A percentile compares a stretch with the other conserved stretches of the same genome.
phyloP scores from a whole-genome alignment of 176 grass and related monocot species.

The Paspalum vaginatum region DNA sequence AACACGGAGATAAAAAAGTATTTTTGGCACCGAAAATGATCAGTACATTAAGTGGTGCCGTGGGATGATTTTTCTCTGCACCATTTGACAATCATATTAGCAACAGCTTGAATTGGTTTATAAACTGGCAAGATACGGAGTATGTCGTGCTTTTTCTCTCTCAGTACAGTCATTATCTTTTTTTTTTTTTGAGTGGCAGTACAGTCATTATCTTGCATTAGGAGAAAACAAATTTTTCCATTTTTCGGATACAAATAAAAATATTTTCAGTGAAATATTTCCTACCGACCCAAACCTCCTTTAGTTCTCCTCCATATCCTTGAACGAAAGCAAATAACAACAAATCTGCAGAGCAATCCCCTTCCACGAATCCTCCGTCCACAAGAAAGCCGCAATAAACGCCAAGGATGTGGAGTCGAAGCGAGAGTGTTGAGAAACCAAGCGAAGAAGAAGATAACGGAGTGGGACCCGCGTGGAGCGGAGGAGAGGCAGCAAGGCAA shows the following conservation, averaged over 20 bases:
- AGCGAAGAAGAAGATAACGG: conserved; percentile 32
- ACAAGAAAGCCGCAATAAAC: not conserved
- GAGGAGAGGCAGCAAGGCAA: conserved; percentile 24
- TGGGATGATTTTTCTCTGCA: too few relatives aligned
- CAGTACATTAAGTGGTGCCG: too few relatives aligned
- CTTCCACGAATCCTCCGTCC: conserved; percentile 27
- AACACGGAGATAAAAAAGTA: too few relatives aligned
- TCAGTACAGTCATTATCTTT: too few relatives aligned
- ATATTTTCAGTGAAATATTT: not conserved
- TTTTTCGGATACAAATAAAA: not conserved
- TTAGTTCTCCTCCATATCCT: not conserved
- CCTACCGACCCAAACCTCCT: not conserved
- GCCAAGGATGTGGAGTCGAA: not conserved
- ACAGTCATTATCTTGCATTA: too few relatives aligned
- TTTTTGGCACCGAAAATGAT: too few relatives aligned
- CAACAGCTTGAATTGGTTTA: too few relatives aligned
- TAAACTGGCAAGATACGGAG: too few relatives aligned
- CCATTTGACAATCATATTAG: too few relatives aligned
- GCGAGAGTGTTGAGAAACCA: not conserved
- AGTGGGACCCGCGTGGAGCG: conserved; percentile 29
- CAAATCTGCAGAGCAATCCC: not conserved
- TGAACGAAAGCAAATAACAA: not conserved
- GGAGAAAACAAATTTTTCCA: too few relatives aligned
- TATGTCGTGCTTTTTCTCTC: too few relatives aligned
- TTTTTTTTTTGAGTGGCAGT: too few relatives aligned